Conservation (phyloP, 169 alveolate genomes). For the Cryptosporidium tyzzeri region DNA sequence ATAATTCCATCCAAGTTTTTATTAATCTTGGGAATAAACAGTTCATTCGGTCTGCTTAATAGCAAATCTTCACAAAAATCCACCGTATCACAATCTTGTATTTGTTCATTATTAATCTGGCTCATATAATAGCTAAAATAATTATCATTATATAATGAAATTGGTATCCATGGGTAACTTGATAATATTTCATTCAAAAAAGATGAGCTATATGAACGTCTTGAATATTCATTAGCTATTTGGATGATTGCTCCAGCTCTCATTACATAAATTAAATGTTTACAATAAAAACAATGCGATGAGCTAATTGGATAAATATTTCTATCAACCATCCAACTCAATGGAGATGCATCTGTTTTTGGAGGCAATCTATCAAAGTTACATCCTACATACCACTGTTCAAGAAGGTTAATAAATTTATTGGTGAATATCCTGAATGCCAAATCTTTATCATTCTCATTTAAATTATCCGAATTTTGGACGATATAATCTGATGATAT, state of each 20-base stretch:
- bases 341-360: slow-evolving; percentile 61
- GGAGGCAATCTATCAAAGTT: slow-evolving; percentile 75
- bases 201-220: slow-evolving; percentile 67
- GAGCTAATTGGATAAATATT: slow-evolving; percentile 37
- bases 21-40: slow-evolving; percentile 25
- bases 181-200: slow-evolving; percentile 50
- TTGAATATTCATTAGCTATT: slow-evolving; percentile 68
- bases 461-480: background rate
- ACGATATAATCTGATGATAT: slow-evolving; percentile 48
- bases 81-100: background rate
- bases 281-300: slow-evolving; percentile 47
- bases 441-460: slow-evolving; percentile 1
- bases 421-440: slow-evolving; percentile 22
- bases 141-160: slow-evolving; percentile 14
- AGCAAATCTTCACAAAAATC: slow-evolving; percentile 3
- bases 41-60: slow-evolving; percentile 18
- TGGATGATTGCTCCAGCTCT: slow-evolving; percentile 74
- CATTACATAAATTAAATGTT: slow-evolving; percentile 44
- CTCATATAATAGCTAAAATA: slow-evolving; percentile 3
- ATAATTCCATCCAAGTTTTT: slow-evolving; percentile 23
- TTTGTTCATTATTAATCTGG: background rate
- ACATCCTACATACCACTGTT: slow-evolving; percentile 71
- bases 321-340: slow-evolving; percentile 66
- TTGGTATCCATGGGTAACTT: slow-evolving; percentile 61
- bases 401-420: slow-evolving; percentile 54